These are phyloP conservation scores for Pythium graminicola DNA, from an alignment of 352 stramenopile genomes.

Conservation along the genomic window DNA sequence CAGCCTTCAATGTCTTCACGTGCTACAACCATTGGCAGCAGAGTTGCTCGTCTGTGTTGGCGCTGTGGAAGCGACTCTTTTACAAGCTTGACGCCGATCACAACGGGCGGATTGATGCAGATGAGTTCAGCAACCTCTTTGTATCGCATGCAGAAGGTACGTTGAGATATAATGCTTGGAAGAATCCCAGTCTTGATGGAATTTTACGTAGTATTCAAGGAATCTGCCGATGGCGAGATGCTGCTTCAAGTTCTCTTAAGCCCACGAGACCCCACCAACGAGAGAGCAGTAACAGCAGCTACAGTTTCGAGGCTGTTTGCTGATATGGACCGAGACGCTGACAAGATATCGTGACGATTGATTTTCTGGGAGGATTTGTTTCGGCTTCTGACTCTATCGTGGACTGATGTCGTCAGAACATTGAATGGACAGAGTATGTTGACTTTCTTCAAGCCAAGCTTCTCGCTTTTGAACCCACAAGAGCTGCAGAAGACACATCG, in stretches of 20 bases:
- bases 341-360: conserved; percentile 28
- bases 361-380: neutral
- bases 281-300: neutral
- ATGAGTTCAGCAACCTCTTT: conserved; percentile 52
- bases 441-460: conserved; percentile 32
- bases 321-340: conserved; percentile 40
- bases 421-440: conserved; percentile 60
- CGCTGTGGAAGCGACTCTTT: conserved; percentile 65
- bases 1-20: neutral
- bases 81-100: conserved; percentile 49
- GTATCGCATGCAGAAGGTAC: conserved; percentile 31
- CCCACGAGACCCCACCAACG: neutral
- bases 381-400: neutral
- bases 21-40: conserved; percentile 10
- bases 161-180: neutral
- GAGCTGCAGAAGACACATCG: neutral
- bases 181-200: too few species aligned
- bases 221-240: conserved; percentile 24
- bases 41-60: conserved; percentile 2
- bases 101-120: conserved; percentile 46
- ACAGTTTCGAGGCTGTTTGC: conserved; percentile 38
- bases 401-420: conserved; percentile 11
- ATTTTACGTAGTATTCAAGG: conserved; percentile 27
- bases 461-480: neutral
- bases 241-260: conserved; percentile 32